A percentile compares a stretch with the other conserved stretches of the same genome.
phyloP scores from a whole-genome alignment of 805 yeast genomes.

The Schizosaccharomyces lindneri region DNA sequence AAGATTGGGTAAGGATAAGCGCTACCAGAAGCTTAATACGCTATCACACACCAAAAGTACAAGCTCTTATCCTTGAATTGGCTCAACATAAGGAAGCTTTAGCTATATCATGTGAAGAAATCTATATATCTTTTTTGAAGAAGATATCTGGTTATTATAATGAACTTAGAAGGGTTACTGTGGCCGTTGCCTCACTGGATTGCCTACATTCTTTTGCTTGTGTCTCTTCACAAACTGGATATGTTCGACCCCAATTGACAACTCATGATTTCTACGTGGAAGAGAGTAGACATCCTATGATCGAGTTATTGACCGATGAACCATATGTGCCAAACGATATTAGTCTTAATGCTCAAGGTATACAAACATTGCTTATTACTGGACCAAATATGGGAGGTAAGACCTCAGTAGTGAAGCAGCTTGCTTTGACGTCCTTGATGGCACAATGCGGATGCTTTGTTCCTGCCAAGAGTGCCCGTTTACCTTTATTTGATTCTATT shows the following conservation, averaged over 20 bases:
- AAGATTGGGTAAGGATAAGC: constrained; percentile 52
- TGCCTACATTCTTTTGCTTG: constrained; percentile 42
- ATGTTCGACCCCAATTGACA: constrained; percentile 27
- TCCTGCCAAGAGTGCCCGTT: constrained; percentile 34
- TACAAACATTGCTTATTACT: constrained; percentile 40
- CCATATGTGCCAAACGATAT: constrained; percentile 45
- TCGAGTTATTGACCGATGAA: constrained; percentile 21
- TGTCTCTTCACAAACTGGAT: constrained; percentile 25
- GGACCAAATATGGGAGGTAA: constrained; percentile 64
- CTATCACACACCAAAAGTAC: constrained; percentile 39
- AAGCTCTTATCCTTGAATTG: constrained; percentile 25
- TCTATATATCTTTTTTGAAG: constrained; percentile 19
- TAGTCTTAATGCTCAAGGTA: constrained; percentile 20
- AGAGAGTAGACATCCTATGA: constrained; percentile 42
- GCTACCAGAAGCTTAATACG: constrained; percentile 43
- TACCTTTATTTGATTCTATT: constrained; percentile 43
- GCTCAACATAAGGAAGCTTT: constrained; percentile 38
- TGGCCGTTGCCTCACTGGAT: constrained; percentile 32
- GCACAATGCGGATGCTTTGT: constrained; percentile 56
- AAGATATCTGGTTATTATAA: constrained; percentile 19
- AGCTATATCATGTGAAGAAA: constrained; percentile 21
- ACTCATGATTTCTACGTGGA: constrained; percentile 22
- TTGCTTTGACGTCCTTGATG: constrained; percentile 46
- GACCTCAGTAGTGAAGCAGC: constrained; percentile 48
- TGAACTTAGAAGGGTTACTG: constrained; percentile 20